Evolutionary conservation across 2,329 filamentous ascomycete species (phyloP).

Genomic region (Fusarium brevicatenulatum): DNA sequence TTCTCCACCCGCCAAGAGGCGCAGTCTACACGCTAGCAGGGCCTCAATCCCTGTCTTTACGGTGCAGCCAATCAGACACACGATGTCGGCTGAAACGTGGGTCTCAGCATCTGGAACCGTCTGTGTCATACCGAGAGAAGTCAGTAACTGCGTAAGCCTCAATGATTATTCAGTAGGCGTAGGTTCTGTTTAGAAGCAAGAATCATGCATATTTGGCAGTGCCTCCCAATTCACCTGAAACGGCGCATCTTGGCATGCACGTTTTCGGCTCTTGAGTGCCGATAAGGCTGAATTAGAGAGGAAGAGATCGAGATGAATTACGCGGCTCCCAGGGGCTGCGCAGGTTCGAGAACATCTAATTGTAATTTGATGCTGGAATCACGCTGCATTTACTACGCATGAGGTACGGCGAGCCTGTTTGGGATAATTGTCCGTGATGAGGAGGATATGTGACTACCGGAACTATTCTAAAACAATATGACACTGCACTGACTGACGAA

Average conservation of each 20-base stretch:
- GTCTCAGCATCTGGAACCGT: not conserved
- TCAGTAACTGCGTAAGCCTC: not conserved
- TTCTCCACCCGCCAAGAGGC: constrained; percentile 6
- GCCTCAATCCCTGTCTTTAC: not conserved
- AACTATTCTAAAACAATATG: not conserved
- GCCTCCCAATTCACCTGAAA: not conserved
- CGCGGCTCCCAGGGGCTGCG: not conserved
- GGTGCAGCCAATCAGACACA: not conserved
- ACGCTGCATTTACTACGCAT: not conserved
- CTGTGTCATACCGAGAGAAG: not conserved
- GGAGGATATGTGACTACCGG: not conserved
- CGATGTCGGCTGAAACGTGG: not conserved
- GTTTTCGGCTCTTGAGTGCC: not conserved
- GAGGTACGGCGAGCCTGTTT: not conserved
- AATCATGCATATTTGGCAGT: not conserved
- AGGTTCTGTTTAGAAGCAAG: not conserved
- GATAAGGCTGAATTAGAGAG: not conserved
- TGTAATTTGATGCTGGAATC: not conserved
- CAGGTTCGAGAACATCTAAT: not conserved
- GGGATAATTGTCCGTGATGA: not conserved
- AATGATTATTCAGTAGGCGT: not conserved
- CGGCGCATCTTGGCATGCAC: not conserved
- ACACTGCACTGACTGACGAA: not conserved
- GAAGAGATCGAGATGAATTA: not conserved
- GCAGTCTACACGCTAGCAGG: constrained; percentile 1